Evolutionary conservation across 2,329 filamentous ascomycete species (phyloP).

Genomic region (Celoporthe dispersa): DNA sequence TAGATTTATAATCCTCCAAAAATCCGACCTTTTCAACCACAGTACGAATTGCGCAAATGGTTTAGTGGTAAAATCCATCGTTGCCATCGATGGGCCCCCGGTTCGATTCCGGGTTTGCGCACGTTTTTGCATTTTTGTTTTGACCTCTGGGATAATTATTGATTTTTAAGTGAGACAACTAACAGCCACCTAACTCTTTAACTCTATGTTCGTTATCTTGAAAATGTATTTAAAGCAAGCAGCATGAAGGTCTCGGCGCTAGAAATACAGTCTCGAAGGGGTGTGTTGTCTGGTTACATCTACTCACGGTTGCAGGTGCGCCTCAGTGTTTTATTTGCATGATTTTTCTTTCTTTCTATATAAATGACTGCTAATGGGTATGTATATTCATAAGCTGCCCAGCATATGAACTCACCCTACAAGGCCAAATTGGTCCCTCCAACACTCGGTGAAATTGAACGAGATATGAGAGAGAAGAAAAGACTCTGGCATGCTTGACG

Average conservation of each 20-base stretch:
- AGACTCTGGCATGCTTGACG: background rate
- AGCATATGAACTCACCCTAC: background rate
- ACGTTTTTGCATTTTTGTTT: background rate
- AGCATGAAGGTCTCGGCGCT: too few species aligned
- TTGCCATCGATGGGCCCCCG: constrained; percentile 13
- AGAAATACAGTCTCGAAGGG: too few species aligned
- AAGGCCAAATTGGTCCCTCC: background rate
- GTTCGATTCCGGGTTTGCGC: constrained; percentile 1
- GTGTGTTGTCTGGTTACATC: too few species aligned
- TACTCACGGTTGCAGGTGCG: background rate
- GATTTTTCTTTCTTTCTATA: background rate
- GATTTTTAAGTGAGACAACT: too few species aligned
- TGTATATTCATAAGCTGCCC: too few species aligned
- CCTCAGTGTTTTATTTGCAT: background rate
- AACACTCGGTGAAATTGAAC: background rate
- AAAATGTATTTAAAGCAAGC: too few species aligned
- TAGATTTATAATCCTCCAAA: too few species aligned
- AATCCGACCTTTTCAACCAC: too few species aligned
- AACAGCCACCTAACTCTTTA: too few species aligned
- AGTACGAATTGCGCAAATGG: constrained; percentile 9
- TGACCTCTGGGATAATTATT: too few species aligned
- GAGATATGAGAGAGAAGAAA: background rate
- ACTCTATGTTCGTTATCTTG: too few species aligned
- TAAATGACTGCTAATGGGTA: too few species aligned
- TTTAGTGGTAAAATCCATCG: constrained; percentile 24